Evolutionary conservation across 768 basidiomycete genomes (phyloP).

Genomic region (Cystofilobasidium capitatum): DNA sequence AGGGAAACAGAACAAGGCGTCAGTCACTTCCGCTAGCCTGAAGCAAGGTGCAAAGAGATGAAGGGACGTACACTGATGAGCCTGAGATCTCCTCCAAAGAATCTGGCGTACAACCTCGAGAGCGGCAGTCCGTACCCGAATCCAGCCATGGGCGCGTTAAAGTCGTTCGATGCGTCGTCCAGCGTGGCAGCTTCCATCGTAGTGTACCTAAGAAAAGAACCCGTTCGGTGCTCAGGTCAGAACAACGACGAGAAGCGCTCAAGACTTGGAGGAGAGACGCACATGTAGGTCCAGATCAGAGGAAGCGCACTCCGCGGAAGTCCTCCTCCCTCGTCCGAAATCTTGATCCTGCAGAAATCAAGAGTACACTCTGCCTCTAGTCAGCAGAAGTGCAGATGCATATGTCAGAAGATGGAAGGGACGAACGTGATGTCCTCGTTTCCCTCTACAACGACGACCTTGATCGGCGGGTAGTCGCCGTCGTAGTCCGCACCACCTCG

Average conservation of each 20-base stretch:
- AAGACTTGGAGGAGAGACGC: neutral
- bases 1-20: slow-evolving; percentile 56
- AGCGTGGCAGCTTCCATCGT: slow-evolving; percentile 47
- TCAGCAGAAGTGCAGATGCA: neutral
- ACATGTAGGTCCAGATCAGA: slow-evolving; percentile 95
- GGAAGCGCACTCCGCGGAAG: slow-evolving; percentile 56
- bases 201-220: slow-evolving; percentile 30
- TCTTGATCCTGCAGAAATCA: slow-evolving; percentile 79
- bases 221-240: neutral
- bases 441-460: slow-evolving; percentile 78
- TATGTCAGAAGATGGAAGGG: neutral
- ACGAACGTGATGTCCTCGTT: slow-evolving; percentile 25
- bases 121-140: slow-evolving; percentile 80
- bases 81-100: slow-evolving; percentile 78
- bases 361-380: no score
- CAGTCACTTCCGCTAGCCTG: slow-evolving; percentile 83
- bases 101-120: slow-evolving; percentile 86
- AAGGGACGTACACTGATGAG: slow-evolving; percentile 49
- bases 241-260: neutral
- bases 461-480: slow-evolving; percentile 74
- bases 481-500: slow-evolving; percentile 67
- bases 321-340: slow-evolving; percentile 92
- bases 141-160: slow-evolving; percentile 96
- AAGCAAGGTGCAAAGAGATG: slow-evolving; percentile 61
- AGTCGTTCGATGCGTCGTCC: slow-evolving; percentile 53